phyloP scores from a whole-genome alignment of 345 rosid genomes.

The Luvunga scandens region DNA sequence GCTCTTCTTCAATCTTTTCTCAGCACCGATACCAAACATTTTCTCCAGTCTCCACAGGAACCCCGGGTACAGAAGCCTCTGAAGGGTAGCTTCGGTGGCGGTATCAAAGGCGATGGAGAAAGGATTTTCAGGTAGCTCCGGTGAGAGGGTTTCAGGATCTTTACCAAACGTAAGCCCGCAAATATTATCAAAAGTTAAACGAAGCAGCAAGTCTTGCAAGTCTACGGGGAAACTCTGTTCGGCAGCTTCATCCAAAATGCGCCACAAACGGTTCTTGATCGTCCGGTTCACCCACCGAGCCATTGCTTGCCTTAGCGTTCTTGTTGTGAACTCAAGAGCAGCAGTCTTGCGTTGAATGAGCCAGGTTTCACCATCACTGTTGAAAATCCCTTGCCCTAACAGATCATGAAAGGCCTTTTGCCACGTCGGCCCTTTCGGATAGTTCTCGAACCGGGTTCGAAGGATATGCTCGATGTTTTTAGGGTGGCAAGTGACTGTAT shows the following conservation, averaged over 20 bases:
- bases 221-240: conserved; percentile 46
- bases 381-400: conserved; percentile 84
- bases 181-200: conserved; percentile 89
- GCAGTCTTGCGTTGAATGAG: conserved; percentile 87
- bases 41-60: conserved; percentile 69
- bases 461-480: conserved; percentile 85
- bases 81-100: conserved; percentile 83
- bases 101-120: conserved; percentile 73
- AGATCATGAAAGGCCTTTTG: conserved; percentile 82
- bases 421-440: conserved; percentile 86
- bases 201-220: conserved; percentile 76
- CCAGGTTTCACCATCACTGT: conserved; percentile 93
- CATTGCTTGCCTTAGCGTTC: conserved; percentile 92
- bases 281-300: conserved; percentile 89
- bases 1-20: conserved; percentile 50
- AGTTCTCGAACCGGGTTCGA: conserved; percentile 76
- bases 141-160: conserved; percentile 77
- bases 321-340: conserved; percentile 84
- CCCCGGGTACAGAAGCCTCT: conserved; percentile 72
- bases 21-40: conserved; percentile 55
- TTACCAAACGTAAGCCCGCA: conserved; percentile 89
- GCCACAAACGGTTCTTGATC: conserved; percentile 77
- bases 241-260: conserved; percentile 59
- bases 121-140: conserved; percentile 69
- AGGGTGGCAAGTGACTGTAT: conserved; percentile 85